Evolutionary conservation across 1,139 yeast species (phyloP).

Genomic region (Candida tropicalis): DNA sequence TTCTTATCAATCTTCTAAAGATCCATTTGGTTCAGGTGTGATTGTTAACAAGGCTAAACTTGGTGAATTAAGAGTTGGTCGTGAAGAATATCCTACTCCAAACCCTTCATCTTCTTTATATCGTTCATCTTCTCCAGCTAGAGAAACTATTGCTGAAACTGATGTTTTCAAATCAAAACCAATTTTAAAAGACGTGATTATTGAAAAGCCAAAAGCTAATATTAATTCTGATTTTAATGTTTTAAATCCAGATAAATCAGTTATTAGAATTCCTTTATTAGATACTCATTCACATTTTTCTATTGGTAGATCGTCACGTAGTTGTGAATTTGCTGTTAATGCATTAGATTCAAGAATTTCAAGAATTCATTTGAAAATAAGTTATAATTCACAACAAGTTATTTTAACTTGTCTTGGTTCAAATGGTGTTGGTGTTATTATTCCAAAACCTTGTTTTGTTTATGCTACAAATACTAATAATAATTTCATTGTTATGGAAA

Average conservation of each 20-base stretch:
- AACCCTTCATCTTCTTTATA: slow-evolving; percentile 57
- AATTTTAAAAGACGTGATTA: slow-evolving; percentile 2
- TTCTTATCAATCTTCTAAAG: slow-evolving; percentile 15
- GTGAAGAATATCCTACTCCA: slow-evolving; percentile 53
- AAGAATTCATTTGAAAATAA: slow-evolving; percentile 57
- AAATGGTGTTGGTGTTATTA: slow-evolving; percentile 66
- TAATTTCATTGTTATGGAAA: slow-evolving; percentile 36
- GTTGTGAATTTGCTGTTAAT: slow-evolving; percentile 59
- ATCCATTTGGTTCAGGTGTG: slow-evolving; percentile 23
- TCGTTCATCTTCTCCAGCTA: slow-evolving; percentile 47
- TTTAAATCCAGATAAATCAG: slow-evolving; percentile 40
- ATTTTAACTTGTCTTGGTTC: slow-evolving; percentile 64
- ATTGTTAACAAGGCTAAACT: slow-evolving; percentile 3
- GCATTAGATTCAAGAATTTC: slow-evolving; percentile 64
- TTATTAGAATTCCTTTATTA: slow-evolving; percentile 40
- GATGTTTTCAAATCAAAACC: slow-evolving; percentile 3
- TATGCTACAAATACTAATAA: slow-evolving; percentile 27
- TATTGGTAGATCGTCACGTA: slow-evolving; percentile 68
- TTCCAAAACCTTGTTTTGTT: slow-evolving; percentile 53
- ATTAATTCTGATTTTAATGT: slow-evolving; percentile 41
- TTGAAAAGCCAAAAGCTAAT: slow-evolving; percentile 8
- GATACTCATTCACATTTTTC: slow-evolving; percentile 25
- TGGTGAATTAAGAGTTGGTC: slow-evolving; percentile 9
- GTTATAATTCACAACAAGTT: slow-evolving; percentile 28
- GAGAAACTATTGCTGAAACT: slow-evolving; percentile 10